Evolutionary conservation across 208 protist genomes (phyloP), one percentile per base, ranked within the genome.

Genomic region (Trypanosoma conorhini): DNA sequence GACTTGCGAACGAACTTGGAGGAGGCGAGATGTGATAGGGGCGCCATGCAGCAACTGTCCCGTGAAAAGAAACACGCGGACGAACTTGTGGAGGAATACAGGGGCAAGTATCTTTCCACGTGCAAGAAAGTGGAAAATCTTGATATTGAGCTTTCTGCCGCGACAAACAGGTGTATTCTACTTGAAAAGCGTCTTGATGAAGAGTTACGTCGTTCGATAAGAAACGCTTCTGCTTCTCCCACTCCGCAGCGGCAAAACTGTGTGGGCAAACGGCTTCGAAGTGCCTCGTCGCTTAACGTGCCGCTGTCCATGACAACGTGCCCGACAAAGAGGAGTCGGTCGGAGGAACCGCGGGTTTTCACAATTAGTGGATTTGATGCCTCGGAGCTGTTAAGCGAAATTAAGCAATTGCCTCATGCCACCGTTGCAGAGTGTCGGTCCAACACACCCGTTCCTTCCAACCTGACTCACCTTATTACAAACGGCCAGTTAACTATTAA

Each of bases 401-500:
- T 95, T 46, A 85, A 89, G 65, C 74, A 90, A 69, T 64, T 96
- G 22, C 89, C 88, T 12, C 82, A 90, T 51, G 86, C 89, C 19
- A 87, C 83, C 9, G 80, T 94, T 51, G 92, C 85, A n/a, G 86
- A 91, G 74, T 93, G 88, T 72, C 74, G 81, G 55, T 91, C 89
- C 15, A 95, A 96, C 81, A 71, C 81, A 69, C 87, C 89, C 0
- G 84, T 96, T 2, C 87, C 92, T 17, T 85, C 89, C 0, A 91
- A 93, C 62, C 68, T 96, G 42, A 96, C 92, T 3, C 92, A 96
- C 63, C 73, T 96, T 35, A 72, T 96, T 68, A 92, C 92, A 17
- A 95, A 91, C 58, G 92, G 92, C 1, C 82, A 93, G 62, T 74
- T 94, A 22, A 96, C 92, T 13, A 81, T 96, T 54, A 96, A 96